phyloP scores from a whole-genome alignment of 495 filamentous ascomycete species.

The Podospora australis region DNA sequence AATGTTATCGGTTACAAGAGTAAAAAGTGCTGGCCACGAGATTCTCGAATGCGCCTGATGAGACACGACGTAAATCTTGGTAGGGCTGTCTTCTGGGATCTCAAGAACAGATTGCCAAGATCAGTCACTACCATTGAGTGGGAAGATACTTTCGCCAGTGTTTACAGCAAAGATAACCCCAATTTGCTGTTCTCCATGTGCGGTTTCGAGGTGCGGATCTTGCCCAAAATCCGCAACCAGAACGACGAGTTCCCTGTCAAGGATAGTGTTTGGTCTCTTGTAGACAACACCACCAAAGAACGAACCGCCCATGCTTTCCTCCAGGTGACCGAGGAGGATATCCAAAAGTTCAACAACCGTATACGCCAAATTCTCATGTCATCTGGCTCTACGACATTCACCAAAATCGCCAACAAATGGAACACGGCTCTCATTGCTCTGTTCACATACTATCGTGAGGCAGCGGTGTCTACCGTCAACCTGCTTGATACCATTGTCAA shows the following conservation, averaged over 20 bases:
- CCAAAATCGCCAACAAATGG: slow-evolving; percentile 99
- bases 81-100: slow-evolving; percentile 96
- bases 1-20: slow-evolving; percentile 99
- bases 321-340: slow-evolving; percentile 96
- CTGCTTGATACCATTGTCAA: slow-evolving; percentile 98
- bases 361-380: slow-evolving; percentile 99
- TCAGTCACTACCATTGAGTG: slow-evolving; percentile 97
- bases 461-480: slow-evolving; percentile 93
- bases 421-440: slow-evolving; percentile 97
- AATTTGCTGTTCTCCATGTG: slow-evolving; percentile 97
- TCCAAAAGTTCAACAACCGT: slow-evolving; percentile 98
- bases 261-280: slow-evolving; percentile 95
- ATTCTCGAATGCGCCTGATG: slow-evolving; percentile 97
- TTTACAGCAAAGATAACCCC: slow-evolving; percentile 97
- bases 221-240: slow-evolving; percentile 91
- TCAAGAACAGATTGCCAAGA: slow-evolving; percentile 93
- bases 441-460: slow-evolving; percentile 98
- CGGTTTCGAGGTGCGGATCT: slow-evolving; percentile 94
- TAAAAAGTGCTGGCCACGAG: slow-evolving; percentile 99
- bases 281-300: slow-evolving; percentile 93
- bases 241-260: slow-evolving; percentile 97
- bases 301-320: slow-evolving; percentile 97
- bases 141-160: slow-evolving; percentile 99
- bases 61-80: slow-evolving; percentile 98
- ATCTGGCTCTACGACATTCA: slow-evolving; percentile 97